phyloP scores from a whole-genome alignment of 2,329 filamentous ascomycete genomes.

The Huntiella abstrusa region DNA sequence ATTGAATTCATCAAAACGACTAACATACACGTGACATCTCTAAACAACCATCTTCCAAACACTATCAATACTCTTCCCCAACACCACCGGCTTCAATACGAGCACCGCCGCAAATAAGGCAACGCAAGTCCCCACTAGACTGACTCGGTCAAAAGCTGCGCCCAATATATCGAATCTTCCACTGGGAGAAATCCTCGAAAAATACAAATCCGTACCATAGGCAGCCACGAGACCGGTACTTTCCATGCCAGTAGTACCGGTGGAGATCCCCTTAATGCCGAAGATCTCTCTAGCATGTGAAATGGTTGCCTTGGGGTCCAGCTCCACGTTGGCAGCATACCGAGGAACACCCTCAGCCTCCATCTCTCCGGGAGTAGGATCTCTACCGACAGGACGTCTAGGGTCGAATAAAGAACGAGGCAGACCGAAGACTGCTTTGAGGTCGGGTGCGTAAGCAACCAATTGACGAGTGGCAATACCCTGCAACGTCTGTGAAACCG shows the following conservation, averaged over 20 bases:
- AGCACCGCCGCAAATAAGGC: slow-evolving; percentile 61
- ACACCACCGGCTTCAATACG: slow-evolving; percentile 69
- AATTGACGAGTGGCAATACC: slow-evolving; percentile 75
- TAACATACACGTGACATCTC: too few species aligned
- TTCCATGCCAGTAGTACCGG: slow-evolving; percentile 64
- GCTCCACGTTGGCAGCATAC: slow-evolving; percentile 61
- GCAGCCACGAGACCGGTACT: slow-evolving; percentile 83
- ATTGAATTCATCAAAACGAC: too few species aligned
- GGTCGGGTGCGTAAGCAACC: slow-evolving; percentile 55
- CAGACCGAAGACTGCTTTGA: slow-evolving; percentile 59
- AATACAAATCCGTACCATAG: slow-evolving; percentile 77
- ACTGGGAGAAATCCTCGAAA: slow-evolving; percentile 70
- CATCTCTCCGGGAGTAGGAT: slow-evolving; percentile 58
- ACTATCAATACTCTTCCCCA: slow-evolving; percentile 48
- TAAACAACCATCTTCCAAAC: slow-evolving; percentile 28
- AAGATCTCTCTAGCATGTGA: slow-evolving; percentile 69
- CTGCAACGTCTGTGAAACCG: slow-evolving; percentile 77
- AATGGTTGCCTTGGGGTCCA: slow-evolving; percentile 64
- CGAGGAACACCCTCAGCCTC: slow-evolving; percentile 61
- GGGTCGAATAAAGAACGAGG: slow-evolving; percentile 67
- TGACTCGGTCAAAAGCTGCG: slow-evolving; percentile 81
- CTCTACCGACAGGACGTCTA: slow-evolving; percentile 66
- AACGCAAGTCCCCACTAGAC: slow-evolving; percentile 65
- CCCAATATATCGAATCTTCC: slow-evolving; percentile 81
- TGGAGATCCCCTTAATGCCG: slow-evolving; percentile 54